Evolutionary conservation across 1,139 yeast genomes (phyloP).

Genomic region (Blastobotrys petasosporus): DNA sequence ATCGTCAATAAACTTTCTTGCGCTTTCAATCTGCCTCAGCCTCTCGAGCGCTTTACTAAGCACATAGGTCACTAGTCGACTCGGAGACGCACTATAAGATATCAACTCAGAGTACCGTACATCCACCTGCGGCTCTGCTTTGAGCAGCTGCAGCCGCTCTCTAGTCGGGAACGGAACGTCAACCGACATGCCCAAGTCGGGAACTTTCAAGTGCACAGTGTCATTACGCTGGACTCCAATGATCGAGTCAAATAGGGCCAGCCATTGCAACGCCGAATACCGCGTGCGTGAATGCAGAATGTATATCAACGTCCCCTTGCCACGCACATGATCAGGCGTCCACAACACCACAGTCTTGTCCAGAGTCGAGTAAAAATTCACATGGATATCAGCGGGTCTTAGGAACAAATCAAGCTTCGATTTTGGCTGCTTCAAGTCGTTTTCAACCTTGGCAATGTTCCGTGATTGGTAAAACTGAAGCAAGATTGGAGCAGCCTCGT

Average conservation of each 20-base stretch:
- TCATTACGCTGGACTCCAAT: slow-evolving; percentile 32
- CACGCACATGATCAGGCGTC: slow-evolving; percentile 19
- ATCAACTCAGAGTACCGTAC: slow-evolving; percentile 13
- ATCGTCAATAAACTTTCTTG: slow-evolving; percentile 12
- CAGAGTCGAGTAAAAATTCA: slow-evolving; percentile 54
- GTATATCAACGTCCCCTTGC: slow-evolving; percentile 37
- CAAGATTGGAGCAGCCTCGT: slow-evolving; percentile 43
- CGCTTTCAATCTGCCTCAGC: slow-evolving; percentile 24
- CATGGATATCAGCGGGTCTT: slow-evolving; percentile 30
- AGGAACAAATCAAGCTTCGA: slow-evolving; percentile 24
- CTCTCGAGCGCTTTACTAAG: slow-evolving; percentile 29
- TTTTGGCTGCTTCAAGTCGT: slow-evolving; percentile 26
- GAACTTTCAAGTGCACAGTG: slow-evolving; percentile 42
- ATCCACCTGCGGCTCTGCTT: not conserved
- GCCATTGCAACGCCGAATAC: slow-evolving; percentile 52
- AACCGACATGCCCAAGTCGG: slow-evolving; percentile 45
- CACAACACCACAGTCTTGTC: slow-evolving; percentile 64
- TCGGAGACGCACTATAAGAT: slow-evolving; percentile 18
- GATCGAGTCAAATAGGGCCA: slow-evolving; percentile 48
- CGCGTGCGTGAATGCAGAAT: slow-evolving; percentile 50
- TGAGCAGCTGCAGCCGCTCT: slow-evolving; percentile 2
- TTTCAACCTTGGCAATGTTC: slow-evolving; percentile 34
- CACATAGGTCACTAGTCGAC: slow-evolving; percentile 23
- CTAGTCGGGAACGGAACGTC: slow-evolving; percentile 31
- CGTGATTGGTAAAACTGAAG: slow-evolving; percentile 57